Percentiles rank a stretch among this genome's conserved stretches.
Evolutionary conservation across 2,329 filamentous ascomycete species (phyloP).

Genomic region (Colletotrichum tropicicola): DNA sequence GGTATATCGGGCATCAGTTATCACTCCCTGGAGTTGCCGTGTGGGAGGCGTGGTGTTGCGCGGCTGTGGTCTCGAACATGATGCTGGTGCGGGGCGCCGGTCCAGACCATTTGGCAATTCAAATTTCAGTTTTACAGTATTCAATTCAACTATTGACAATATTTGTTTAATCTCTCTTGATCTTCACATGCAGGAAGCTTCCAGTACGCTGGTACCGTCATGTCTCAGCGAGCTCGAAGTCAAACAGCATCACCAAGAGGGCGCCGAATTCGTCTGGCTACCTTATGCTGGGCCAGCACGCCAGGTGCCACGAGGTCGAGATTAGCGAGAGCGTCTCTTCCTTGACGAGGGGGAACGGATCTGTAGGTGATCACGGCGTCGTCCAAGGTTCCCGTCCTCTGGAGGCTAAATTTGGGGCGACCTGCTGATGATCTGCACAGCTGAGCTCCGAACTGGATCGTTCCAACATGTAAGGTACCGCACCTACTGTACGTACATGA

Average conservation of each 20-base stretch:
- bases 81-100: too few relatives aligned
- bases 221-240: too few relatives aligned
- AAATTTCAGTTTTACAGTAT: too few relatives aligned
- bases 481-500: conserved; percentile 6
- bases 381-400: not conserved
- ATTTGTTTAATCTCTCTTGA: too few relatives aligned
- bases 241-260: not conserved
- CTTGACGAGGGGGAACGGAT: not conserved
- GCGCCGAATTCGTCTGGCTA: not conserved
- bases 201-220: too few relatives aligned
- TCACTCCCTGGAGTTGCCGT: too few relatives aligned
- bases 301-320: not conserved
- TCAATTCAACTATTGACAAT: too few relatives aligned
- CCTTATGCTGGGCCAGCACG: not conserved
- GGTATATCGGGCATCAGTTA: too few relatives aligned
- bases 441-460: not conserved
- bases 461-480: not conserved
- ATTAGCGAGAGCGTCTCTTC: conserved; percentile 1
- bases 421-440: conserved; percentile 22
- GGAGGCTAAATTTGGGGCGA: conserved; percentile 10
- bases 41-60: too few relatives aligned
- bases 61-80: too few relatives aligned
- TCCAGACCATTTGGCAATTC: too few relatives aligned
- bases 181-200: too few relatives aligned
- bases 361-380: conserved; percentile 12